These are phyloP conservation scores for Penicillium occitanis DNA, from an alignment of 2,329 filamentous ascomycete genomes.

Conservation along the genomic window DNA sequence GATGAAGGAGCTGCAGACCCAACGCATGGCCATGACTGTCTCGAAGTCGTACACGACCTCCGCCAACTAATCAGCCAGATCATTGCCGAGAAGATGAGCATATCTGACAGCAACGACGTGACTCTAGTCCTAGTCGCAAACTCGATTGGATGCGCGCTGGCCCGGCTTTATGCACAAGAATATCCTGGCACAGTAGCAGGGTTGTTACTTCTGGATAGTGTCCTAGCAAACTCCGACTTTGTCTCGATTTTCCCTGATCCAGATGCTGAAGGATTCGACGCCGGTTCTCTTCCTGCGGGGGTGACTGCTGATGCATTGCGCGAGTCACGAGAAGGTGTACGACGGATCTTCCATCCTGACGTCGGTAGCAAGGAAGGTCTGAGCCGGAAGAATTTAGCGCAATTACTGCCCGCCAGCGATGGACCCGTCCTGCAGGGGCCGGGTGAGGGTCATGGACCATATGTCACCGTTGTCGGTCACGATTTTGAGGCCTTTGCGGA, in stretches of 20 bases:
- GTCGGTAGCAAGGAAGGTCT: constrained; percentile 54
- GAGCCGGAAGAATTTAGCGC: constrained; percentile 47
- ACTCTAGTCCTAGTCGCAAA: constrained; percentile 52
- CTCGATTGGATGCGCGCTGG: constrained; percentile 55
- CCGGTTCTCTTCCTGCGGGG: constrained; percentile 40
- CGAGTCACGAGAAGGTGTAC: constrained; percentile 35
- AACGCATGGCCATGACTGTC: constrained; percentile 51
- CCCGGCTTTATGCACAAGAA: constrained; percentile 52
- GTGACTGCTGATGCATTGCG: constrained; percentile 38
- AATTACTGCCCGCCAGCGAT: constrained; percentile 48
- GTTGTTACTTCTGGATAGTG: constrained; percentile 56
- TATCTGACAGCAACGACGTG: constrained; percentile 24
- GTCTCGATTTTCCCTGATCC: constrained; percentile 58
- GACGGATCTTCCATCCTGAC: constrained; percentile 49
- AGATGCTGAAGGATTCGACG: constrained; percentile 49
- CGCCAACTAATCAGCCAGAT: constrained; percentile 47
- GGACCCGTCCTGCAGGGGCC: constrained; percentile 43
- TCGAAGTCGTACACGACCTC: constrained; percentile 47
- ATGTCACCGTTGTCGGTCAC: constrained; percentile 55
- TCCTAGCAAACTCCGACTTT: constrained; percentile 59
- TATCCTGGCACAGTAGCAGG: constrained; percentile 50
- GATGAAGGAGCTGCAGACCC: constrained; percentile 35
- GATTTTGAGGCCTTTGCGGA: constrained; percentile 55
- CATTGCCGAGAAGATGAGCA: constrained; percentile 32
- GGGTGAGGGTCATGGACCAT: constrained; percentile 32